Percentiles rank a stretch among this genome's conserved stretches.
Conservation (phyloP, 345 rosid genomes). For the Salix purpurea region DNA sequence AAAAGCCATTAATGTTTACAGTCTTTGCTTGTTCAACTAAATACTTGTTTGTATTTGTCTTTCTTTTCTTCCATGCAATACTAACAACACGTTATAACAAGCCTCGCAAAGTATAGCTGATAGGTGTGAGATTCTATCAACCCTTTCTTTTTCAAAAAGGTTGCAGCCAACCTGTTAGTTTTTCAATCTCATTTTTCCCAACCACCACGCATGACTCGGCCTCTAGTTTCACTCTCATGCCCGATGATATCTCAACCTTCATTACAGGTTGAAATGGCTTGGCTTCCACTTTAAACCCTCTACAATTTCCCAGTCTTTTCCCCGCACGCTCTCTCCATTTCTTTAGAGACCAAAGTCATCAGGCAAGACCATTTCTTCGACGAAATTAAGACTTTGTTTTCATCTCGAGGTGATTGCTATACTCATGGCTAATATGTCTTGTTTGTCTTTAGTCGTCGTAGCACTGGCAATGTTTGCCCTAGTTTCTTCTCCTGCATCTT, state of each 20-base stretch:
- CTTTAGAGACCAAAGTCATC: not conserved
- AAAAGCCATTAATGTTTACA: too few species aligned
- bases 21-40: too few species aligned
- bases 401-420: not conserved
- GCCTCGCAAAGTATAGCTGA: not conserved
- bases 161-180: not conserved
- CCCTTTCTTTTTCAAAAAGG: not conserved
- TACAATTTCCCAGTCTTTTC: not conserved
- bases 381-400: not conserved
- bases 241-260: conserved; percentile 29
- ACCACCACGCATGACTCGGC: conserved; percentile 23
- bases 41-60: not conserved
- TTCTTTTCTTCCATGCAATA: too few species aligned
- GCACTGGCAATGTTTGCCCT: not conserved
- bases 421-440: conserved; percentile 1
- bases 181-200: conserved; percentile 23
- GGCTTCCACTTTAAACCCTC: conserved; percentile 13
- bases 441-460: not conserved
- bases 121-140: not conserved
- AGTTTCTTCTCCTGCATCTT: not conserved
- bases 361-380: conserved; percentile 4
- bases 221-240: not conserved
- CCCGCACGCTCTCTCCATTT: conserved; percentile 1
- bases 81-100: too few species aligned
- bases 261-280: conserved; percentile 9